Evolutionary conservation across 257 asterid genomes (phyloP).

Genomic region (Scutellaria barbata): DNA sequence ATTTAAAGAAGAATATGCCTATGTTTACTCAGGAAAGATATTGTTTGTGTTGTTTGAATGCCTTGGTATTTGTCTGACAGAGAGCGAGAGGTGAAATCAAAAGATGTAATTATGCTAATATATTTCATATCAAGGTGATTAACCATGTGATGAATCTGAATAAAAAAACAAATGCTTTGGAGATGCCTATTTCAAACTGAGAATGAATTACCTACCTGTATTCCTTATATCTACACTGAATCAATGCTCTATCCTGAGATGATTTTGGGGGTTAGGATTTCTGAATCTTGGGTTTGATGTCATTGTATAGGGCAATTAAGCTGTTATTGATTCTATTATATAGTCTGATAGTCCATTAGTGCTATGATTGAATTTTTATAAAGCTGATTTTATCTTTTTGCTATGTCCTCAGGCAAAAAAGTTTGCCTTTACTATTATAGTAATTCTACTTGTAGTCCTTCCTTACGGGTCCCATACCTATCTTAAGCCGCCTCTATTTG

Average conservation of each 20-base stretch:
- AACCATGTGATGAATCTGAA: background rate
- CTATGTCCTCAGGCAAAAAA: background rate
- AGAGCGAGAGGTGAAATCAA: background rate
- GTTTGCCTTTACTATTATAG: background rate
- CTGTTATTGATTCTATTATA: background rate
- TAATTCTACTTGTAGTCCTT: background rate
- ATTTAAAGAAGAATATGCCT: background rate
- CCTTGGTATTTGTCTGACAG: background rate
- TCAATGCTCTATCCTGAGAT: background rate
- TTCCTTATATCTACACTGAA: background rate
- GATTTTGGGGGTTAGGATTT: background rate
- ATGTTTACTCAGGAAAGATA: background rate
- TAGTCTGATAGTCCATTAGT: background rate
- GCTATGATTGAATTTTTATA: constrained; percentile 8
- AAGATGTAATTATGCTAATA: background rate
- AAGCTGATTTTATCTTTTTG: background rate
- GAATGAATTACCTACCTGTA: background rate
- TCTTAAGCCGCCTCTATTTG: too few species aligned
- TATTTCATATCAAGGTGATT: background rate
- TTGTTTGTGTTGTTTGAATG: background rate
- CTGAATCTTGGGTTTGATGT: constrained; percentile 14
- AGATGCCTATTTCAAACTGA: background rate
- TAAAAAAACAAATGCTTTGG: background rate
- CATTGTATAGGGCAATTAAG: background rate
- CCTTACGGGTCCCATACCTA: too few species aligned